Conservation (phyloP, 345 rosid species). For the Camelina neglecta region DNA sequence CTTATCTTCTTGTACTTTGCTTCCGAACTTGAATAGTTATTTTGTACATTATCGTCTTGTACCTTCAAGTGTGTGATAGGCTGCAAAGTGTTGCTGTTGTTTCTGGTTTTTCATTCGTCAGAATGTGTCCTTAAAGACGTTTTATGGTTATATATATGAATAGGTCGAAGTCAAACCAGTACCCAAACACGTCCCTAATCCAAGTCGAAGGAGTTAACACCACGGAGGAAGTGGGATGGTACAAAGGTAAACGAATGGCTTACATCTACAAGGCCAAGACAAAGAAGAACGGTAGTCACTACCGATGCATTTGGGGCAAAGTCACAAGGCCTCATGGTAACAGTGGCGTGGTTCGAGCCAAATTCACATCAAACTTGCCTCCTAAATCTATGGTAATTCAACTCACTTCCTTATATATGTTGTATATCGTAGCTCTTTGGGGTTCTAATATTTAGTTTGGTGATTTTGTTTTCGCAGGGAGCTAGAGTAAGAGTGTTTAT, state of each 20-base stretch:
- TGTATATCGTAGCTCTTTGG: not conserved
- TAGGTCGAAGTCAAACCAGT: slow-evolving; percentile 90
- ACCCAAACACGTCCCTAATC: slow-evolving; percentile 72
- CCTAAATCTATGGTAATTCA: slow-evolving; percentile 80
- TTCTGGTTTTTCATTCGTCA: not conserved
- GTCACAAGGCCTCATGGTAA: slow-evolving; percentile 89
- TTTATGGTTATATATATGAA: not conserved
- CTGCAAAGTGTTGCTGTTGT: not conserved
- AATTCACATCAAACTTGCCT: slow-evolving; percentile 85
- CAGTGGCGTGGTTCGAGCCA: slow-evolving; percentile 84
- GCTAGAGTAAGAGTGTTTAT: slow-evolving; percentile 77
- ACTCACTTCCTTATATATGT: too few species aligned
- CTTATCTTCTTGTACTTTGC: too few species aligned
- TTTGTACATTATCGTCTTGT: too few species aligned
- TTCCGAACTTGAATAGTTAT: too few species aligned
- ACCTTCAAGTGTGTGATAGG: not conserved
- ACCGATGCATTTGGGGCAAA: slow-evolving; percentile 92
- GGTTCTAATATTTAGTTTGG: not conserved
- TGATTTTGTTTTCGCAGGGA: slow-evolving; percentile 56
- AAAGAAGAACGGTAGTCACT: slow-evolving; percentile 76
- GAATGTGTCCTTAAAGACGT: not conserved
- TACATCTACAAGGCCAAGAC: slow-evolving; percentile 88
- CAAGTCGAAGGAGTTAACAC: slow-evolving; percentile 90
- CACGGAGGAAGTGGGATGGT: slow-evolving; percentile 85
- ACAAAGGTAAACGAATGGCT: slow-evolving; percentile 77